Conservation (phyloP, 1,139 yeast genomes). For the Blastobotrys illinoisensis region DNA sequence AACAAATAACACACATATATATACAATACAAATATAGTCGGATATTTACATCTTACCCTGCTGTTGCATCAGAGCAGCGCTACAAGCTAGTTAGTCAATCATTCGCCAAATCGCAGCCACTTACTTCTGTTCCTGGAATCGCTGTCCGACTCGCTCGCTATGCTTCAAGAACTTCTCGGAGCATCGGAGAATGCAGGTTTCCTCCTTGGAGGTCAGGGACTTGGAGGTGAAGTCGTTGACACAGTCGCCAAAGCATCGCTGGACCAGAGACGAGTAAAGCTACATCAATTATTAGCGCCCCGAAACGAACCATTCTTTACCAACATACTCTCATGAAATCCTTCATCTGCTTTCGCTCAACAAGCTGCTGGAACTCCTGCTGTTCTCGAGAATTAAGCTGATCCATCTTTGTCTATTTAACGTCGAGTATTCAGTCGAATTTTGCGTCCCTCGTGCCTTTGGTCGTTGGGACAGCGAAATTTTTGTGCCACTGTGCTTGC, state of each 20-base stretch:
- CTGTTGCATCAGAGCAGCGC: constrained; percentile 27
- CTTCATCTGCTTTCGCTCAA: constrained; percentile 97
- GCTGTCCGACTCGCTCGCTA: constrained; percentile 95
- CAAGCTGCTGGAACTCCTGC: constrained; percentile 90
- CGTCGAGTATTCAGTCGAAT: not conserved
- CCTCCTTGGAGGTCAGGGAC: constrained; percentile 78
- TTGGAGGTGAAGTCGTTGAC: constrained; percentile 96
- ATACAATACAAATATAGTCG: not conserved
- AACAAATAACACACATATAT: constrained; percentile 3
- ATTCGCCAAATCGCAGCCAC: constrained; percentile 9
- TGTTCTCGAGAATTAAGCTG: constrained; percentile 76
- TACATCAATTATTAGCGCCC: constrained; percentile 4
- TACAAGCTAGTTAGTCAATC: not conserved
- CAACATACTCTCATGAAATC: constrained; percentile 80
- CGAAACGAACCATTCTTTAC: not conserved
- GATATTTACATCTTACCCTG: constrained; percentile 17
- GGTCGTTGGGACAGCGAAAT: not conserved
- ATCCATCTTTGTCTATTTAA: constrained; percentile 32
- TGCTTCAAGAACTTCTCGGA: constrained; percentile 97
- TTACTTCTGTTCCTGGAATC: constrained; percentile 92
- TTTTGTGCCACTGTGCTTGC: not conserved
- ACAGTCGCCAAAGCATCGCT: constrained; percentile 95
- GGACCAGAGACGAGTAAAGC: constrained; percentile 86
- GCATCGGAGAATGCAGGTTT: constrained; percentile 80
- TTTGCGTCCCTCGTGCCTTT: not conserved